Conservation (phyloP, 2,329 filamentous ascomycete genomes). For the Penicillium sp. region DNA sequence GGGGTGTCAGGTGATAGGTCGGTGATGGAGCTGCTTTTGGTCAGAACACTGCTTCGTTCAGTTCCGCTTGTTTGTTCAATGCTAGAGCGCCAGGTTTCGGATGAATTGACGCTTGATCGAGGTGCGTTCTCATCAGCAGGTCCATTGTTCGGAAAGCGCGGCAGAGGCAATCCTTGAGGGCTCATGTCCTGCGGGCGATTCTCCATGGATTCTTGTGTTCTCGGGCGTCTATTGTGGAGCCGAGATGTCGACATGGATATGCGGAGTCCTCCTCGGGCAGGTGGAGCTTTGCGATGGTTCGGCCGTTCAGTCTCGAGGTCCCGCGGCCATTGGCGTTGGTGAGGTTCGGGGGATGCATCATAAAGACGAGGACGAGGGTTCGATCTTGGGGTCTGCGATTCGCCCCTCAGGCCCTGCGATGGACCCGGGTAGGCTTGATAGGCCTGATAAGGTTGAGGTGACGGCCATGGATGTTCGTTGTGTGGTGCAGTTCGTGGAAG, state of each 20-base stretch:
- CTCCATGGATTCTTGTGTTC: slow-evolving; percentile 28
- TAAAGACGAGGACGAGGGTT: slow-evolving; percentile 25
- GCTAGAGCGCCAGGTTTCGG: slow-evolving; percentile 62
- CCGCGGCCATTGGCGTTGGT: slow-evolving; percentile 16
- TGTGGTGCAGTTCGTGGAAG: slow-evolving; percentile 12
- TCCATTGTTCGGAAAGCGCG: slow-evolving; percentile 34
- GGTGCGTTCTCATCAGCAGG: slow-evolving; percentile 40
- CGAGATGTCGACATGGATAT: slow-evolving; percentile 42
- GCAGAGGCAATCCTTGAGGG: slow-evolving; percentile 28
- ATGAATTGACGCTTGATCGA: slow-evolving; percentile 62
- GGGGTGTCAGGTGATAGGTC: slow-evolving; percentile 63
- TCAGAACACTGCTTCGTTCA: slow-evolving; percentile 78
- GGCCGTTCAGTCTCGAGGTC: slow-evolving; percentile 28
- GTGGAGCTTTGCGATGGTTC: slow-evolving; percentile 29
- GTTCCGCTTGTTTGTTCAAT: slow-evolving; percentile 63
- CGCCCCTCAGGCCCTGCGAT: slow-evolving; percentile 17
- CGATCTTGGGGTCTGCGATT: slow-evolving; percentile 19
- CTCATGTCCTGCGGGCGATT: slow-evolving; percentile 25
- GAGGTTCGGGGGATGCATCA: slow-evolving; percentile 18
- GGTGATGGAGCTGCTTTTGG: slow-evolving; percentile 74
- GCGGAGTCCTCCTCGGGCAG: slow-evolving; percentile 31
- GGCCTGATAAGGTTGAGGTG: slow-evolving; percentile 14
- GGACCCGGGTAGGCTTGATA: slow-evolving; percentile 9
- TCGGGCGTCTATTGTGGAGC: slow-evolving; percentile 32
- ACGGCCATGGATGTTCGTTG: slow-evolving; percentile 18